A percentile compares a stretch with the other conserved stretches of the same genome.
phyloP scores from a whole-genome alignment of 202 grass and related monocot species.

The Saccharum hybrid region DNA sequence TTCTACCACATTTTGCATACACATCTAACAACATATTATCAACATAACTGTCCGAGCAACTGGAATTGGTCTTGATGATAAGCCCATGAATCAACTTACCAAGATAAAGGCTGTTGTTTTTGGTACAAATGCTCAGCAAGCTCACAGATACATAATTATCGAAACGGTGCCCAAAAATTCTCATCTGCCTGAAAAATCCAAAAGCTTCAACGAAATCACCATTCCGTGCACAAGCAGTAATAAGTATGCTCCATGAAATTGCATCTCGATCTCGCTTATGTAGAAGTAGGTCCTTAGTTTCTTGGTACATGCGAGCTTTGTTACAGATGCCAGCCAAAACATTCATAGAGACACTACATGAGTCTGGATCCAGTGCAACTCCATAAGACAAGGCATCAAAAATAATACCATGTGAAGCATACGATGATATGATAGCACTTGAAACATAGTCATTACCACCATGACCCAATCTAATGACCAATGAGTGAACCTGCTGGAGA shows the following conservation, averaged over 20 bases:
- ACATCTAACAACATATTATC: conserved; percentile 80
- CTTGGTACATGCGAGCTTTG: conserved; percentile 52
- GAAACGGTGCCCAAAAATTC: conserved; percentile 48
- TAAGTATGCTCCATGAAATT: conserved; percentile 77
- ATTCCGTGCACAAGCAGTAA: conserved; percentile 62
- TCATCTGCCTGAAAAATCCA: conserved; percentile 61
- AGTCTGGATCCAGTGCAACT: conserved; percentile 40
- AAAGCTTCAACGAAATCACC: conserved; percentile 66
- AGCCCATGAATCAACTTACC: conserved; percentile 70
- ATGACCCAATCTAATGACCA: conserved; percentile 72
- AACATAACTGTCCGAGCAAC: conserved; percentile 58
- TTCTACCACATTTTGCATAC: conserved; percentile 86
- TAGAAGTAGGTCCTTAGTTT: conserved; percentile 63
- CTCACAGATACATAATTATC: conserved; percentile 62
- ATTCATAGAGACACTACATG: conserved; percentile 52
- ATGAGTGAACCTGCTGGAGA: conserved; percentile 68
- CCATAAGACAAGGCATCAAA: conserved; percentile 55
- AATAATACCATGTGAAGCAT: conserved; percentile 60
- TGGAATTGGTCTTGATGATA: conserved; percentile 64
- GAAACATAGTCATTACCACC: conserved; percentile 59
- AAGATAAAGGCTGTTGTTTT: conserved; percentile 62
- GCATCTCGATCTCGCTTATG: conserved; percentile 49
- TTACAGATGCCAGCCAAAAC: conserved; percentile 70
- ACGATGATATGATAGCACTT: conserved; percentile 66
- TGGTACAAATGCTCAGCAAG: conserved; percentile 73